Evolutionary conservation across 2,329 filamentous ascomycete genomes (phyloP), one percentile per base, ranked within the genome.

Genomic region (Exophiala sp.): DNA sequence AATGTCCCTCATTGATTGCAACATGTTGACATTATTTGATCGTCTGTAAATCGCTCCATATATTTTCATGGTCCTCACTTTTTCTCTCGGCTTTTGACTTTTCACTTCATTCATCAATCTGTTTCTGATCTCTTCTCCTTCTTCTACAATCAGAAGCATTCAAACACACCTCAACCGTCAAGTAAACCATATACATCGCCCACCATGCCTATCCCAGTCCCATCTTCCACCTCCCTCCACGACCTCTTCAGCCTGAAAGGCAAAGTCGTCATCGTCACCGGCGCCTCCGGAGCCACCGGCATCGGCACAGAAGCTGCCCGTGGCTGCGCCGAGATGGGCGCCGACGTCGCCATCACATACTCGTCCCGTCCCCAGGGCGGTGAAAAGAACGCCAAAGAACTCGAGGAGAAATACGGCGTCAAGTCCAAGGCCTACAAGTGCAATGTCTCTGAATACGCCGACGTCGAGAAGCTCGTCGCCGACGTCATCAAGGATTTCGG

Each of bases 401-500:
- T 86, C 44, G 50, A 67, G 40, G 75, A 81, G 63, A 77, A 76
- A 63, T 85, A 83, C 71, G 82, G 82, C 60, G 73, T 86, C 71
- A 85, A 85, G 73, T 76, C 76, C 69, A 85, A 84, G 74, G 81
- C 83, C 57, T 87, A 86, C 80, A 84, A 86, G 74, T 79, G 77
- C 72, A 72, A 83, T 66, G 76, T 86, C 60, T 74, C 77, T 67
- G 73, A 75, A 70, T 84, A 79, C 73, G 74, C 76, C 54, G 75
- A 74, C 64, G 80, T 82, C 54, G 71, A 81, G 67, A 70, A 77
- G 69, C 72, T 85, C 52, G 81, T 86, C 64, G 69, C 75, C 59
- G 74, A 81, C 40, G 81, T 86, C 49, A 74, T 85, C 67, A 74
- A 76, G 62, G 88, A 91, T 66, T 91, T 91, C 63, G 83, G 83